A percentile compares a stretch with the other conserved stretches of the same genome.
Evolutionary conservation across 1,139 yeast genomes (phyloP).

Genomic region (Hyphopichia fennica): DNA sequence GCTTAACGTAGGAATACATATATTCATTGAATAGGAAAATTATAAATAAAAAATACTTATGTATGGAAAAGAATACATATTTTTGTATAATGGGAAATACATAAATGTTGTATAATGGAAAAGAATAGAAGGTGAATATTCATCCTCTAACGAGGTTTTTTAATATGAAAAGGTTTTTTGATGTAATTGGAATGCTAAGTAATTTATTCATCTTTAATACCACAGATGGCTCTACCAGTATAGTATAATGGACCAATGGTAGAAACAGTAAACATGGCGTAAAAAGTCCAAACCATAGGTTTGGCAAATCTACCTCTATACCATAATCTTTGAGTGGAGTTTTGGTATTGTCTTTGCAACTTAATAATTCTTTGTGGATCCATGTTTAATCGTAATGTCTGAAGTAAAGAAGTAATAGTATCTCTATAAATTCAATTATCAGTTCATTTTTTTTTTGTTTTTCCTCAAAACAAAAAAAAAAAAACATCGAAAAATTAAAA

Average conservation of each 20-base stretch:
- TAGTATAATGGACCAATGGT: constrained; percentile 71
- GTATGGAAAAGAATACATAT: no score
- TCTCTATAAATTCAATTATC: background rate
- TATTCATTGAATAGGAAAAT: no score
- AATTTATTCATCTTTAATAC: constrained; percentile 55
- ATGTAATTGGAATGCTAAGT: no score
- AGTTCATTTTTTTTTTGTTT: constrained; percentile 2
- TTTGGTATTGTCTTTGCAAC: constrained; percentile 74
- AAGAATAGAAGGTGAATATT: no score
- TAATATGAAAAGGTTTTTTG: no score
- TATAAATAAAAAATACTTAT: no score
- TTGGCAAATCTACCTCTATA: constrained; percentile 75
- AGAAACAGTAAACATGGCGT: constrained; percentile 76
- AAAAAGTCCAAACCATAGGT: constrained; percentile 83
- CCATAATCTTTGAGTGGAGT: constrained; percentile 72
- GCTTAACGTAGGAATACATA: no score
- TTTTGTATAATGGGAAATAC: no score
- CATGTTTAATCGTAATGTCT: constrained; percentile 35
- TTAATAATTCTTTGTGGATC: constrained; percentile 68
- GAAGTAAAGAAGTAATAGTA: constrained; percentile 6
- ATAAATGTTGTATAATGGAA: no score
- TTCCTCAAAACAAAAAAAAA: background rate
- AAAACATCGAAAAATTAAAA: no score
- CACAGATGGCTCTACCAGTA: constrained; percentile 75
- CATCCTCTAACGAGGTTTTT: no score